These are phyloP conservation scores for Pachyrhizus erosus DNA, from an alignment of 306 rosid species.

Conservation along the genomic window DNA sequence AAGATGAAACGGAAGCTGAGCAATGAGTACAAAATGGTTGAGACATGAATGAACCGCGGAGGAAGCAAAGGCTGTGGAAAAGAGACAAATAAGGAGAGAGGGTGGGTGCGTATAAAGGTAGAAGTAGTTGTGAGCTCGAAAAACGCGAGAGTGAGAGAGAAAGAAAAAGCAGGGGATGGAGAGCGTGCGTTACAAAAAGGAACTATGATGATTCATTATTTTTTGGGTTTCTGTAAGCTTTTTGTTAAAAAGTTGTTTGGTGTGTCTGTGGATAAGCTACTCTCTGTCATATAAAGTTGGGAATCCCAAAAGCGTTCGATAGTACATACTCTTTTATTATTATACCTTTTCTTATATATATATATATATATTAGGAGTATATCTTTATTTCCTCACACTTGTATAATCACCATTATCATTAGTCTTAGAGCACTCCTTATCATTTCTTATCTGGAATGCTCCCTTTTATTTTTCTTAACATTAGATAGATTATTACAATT, in stretches of 20 bases:
- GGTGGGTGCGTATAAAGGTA: conserved; percentile 46
- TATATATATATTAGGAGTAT: too few species aligned
- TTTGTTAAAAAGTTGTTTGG: conserved; percentile 45
- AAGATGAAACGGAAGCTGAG: neutral
- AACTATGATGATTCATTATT: conserved; percentile 52
- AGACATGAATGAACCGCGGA: conserved; percentile 30
- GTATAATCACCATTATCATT: conserved; percentile 40
- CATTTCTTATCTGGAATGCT: conserved; percentile 38
- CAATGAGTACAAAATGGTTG: conserved; percentile 16
- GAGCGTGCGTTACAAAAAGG: conserved; percentile 87
- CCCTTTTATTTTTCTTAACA: neutral
- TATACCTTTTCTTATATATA: neutral
- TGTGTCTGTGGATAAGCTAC: conserved; percentile 36
- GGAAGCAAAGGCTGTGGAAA: conserved; percentile 42
- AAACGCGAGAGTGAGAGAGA: conserved; percentile 54
- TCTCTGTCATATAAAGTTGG: conserved; percentile 56
- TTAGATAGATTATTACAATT: neutral
- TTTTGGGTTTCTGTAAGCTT: conserved; percentile 48
- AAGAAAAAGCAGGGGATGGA: neutral
- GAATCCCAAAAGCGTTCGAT: conserved; percentile 54
- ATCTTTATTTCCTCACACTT: neutral
- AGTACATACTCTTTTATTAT: conserved; percentile 29
- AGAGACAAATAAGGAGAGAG: conserved; percentile 22
- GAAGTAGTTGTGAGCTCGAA: conserved; percentile 50
- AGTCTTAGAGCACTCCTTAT: conserved; percentile 33